Base-by-base conservation (phyloP, 2,329 filamentous ascomycete genomes). In the Botryotinia calthae region DNA sequence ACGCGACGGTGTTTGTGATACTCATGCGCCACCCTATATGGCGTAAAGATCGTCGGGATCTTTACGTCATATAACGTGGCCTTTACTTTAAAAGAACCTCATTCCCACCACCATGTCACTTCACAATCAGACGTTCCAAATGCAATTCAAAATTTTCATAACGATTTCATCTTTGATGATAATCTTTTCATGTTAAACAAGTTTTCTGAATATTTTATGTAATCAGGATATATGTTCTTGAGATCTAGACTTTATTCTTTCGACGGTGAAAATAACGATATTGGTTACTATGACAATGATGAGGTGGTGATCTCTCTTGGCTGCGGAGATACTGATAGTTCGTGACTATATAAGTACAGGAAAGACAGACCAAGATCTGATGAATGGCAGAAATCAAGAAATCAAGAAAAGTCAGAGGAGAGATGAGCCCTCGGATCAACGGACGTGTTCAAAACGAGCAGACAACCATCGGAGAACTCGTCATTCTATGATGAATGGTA, bases 391-490 rank as follows among this genome's bases (percentile, higher is more conserved):
- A 16, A 54, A 54, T 16, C 12, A 16, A 54, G 25, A 16, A 16
- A 16, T n/a, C 12, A 16, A n/a, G 16, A 0, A n/a, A n/a, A 7
- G 37, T 37, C 1, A 54, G 0, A 6, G 25, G 12, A 14, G 0
- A 54, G 12, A 5, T 1, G 25, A n/a, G 48, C 12, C 25, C 18
- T 2, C 20, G 14, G n/a, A 22, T 31, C 54, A 34, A 12, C 7
- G 4, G 28, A 34, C 16, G 22, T 14, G 28, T 58, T 31, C 0
- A 18, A 31, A 20, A 22, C 8, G 34, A 58, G n/a, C 25, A 54
- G 28, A 18, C 4, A 12, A 12, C 8, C 16, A 22, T 6, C 5
- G 0, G 18, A 34, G 20, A 20, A 12, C 4, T 22, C 56, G 8
- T 9, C 16, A 59, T 25, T 12, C 56, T 59, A 34, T 4, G 16